Conservation (phyloP, 2,329 filamentous ascomycete species). For the Calcarisporium arbuscula region DNA sequence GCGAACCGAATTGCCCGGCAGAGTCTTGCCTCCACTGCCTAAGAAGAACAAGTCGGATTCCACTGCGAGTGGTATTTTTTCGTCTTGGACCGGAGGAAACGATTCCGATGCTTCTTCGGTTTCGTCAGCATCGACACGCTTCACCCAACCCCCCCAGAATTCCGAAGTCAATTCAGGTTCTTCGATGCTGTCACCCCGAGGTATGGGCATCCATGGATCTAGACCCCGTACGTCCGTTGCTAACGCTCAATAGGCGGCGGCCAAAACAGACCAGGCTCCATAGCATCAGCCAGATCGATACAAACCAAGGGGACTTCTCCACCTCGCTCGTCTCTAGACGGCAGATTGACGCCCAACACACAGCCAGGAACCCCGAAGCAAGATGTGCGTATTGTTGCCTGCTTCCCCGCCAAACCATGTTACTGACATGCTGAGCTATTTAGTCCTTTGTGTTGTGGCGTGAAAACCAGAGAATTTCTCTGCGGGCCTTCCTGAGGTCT, state of each 20-base stretch:
- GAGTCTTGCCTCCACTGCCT: slow-evolving; percentile 78
- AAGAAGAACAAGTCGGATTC: slow-evolving; percentile 85
- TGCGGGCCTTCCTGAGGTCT: slow-evolving; percentile 84
- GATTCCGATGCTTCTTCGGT: slow-evolving; percentile 75
- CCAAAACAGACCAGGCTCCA: slow-evolving; percentile 17
- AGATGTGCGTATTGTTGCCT: slow-evolving; percentile 15
- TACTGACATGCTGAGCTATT: slow-evolving; percentile 16
- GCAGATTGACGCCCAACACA: slow-evolving; percentile 19
- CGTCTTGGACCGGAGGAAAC: slow-evolving; percentile 45
- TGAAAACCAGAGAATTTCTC: slow-evolving; percentile 84
- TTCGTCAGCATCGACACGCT: slow-evolving; percentile 70
- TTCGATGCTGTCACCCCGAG: slow-evolving; percentile 23
- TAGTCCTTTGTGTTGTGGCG: slow-evolving; percentile 63
- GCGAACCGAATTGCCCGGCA: slow-evolving; percentile 81
- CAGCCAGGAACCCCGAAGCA: slow-evolving; percentile 15
- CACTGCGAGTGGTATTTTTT: slow-evolving; percentile 52
- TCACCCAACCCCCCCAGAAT: slow-evolving; percentile 31
- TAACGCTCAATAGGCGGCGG: slow-evolving; percentile 4
- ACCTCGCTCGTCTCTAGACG: slow-evolving; percentile 25
- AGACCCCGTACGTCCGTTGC: no score
- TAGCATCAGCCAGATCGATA: slow-evolving; percentile 24
- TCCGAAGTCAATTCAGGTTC: slow-evolving; percentile 12
- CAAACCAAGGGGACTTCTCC: slow-evolving; percentile 20
- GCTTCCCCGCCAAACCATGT: neutral
- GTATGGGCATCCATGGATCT: no score